Evolutionary conservation across 257 asterid genomes (phyloP).

Genomic region (Thymus quinquecostatus): DNA sequence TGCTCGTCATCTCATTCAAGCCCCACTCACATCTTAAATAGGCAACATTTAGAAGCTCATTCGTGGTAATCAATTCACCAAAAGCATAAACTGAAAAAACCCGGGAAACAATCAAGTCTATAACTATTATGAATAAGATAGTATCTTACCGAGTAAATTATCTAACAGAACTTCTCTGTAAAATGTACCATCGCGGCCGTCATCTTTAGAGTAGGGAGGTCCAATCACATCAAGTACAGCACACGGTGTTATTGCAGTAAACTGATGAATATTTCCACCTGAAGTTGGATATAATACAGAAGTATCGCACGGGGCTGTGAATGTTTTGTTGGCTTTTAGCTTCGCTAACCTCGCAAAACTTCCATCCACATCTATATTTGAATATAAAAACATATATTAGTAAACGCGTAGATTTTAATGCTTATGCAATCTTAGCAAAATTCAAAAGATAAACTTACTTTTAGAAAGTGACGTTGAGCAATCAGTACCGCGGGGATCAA

Average conservation of each 20-base stretch:
- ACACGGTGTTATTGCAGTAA: slow-evolving; percentile 78
- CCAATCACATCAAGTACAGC: slow-evolving; percentile 83
- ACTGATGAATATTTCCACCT: slow-evolving; percentile 90
- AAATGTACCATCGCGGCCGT: slow-evolving; percentile 71
- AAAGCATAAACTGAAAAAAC: background rate
- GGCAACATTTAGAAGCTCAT: background rate
- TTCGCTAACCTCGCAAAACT: slow-evolving; percentile 60
- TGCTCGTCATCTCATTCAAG: slow-evolving; percentile 10
- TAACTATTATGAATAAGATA: no score
- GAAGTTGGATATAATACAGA: slow-evolving; percentile 82
- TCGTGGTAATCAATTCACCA: background rate
- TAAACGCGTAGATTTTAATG: background rate
- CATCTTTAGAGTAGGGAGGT: slow-evolving; percentile 74
- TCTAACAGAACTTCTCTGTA: slow-evolving; percentile 51
- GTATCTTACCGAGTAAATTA: slow-evolving; percentile 39
- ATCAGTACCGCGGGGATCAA: slow-evolving; percentile 32
- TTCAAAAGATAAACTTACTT: slow-evolving; percentile 42
- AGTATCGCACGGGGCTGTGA: slow-evolving; percentile 68
- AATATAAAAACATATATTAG: background rate
- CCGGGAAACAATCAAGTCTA: background rate
- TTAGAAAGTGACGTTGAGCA: slow-evolving; percentile 28
- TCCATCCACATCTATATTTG: slow-evolving; percentile 6
- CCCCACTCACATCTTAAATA: background rate
- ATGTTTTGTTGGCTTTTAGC: slow-evolving; percentile 49
- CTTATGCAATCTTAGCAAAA: background rate